Percentiles rank a stretch among this genome's conserved stretches.
Conservation (phyloP, 2,329 filamentous ascomycete genomes). For the Bipolaris victoriae region DNA sequence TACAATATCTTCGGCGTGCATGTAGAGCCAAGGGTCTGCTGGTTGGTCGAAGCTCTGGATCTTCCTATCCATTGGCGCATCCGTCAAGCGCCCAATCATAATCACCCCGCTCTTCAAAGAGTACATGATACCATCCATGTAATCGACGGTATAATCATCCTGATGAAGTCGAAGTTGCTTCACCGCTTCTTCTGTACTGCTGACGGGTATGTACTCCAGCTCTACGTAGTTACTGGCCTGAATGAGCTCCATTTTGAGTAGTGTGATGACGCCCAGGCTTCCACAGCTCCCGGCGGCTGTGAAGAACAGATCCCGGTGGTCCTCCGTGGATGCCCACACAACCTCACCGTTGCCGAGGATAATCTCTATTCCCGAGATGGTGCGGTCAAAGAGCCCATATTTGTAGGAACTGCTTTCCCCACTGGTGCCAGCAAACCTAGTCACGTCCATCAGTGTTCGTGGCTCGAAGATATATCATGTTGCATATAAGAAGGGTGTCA, state of each 20-base stretch:
- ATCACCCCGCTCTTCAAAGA: conserved; percentile 62
- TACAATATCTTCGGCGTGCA: conserved; percentile 61
- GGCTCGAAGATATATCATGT: neutral
- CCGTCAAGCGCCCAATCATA: conserved; percentile 64
- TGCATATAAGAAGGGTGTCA: neutral
- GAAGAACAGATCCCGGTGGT: conserved; percentile 62
- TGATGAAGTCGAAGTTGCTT: conserved; percentile 57
- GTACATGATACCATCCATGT: conserved; percentile 73
- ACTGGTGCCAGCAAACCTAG: conserved; percentile 65
- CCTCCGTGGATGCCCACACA: conserved; percentile 53
- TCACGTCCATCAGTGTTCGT: conserved; percentile 4
- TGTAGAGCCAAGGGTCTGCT: conserved; percentile 74
- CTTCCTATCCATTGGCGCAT: conserved; percentile 50
- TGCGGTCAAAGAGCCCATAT: conserved; percentile 70
- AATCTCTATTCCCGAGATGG: conserved; percentile 67
- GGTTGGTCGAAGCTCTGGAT: conserved; percentile 61
- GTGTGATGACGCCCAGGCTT: conserved; percentile 65
- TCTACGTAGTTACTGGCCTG: conserved; percentile 64
- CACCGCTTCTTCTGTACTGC: conserved; percentile 57
- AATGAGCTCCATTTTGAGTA: conserved; percentile 65
- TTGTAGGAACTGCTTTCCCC: conserved; percentile 72
- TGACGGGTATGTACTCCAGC: conserved; percentile 65
- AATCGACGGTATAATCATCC: conserved; percentile 59
- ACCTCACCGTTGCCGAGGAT: conserved; percentile 65
- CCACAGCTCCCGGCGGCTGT: conserved; percentile 66